Base-by-base conservation (phyloP, 208 protist genomes). In the Trypanosoma cruzi region DNA sequence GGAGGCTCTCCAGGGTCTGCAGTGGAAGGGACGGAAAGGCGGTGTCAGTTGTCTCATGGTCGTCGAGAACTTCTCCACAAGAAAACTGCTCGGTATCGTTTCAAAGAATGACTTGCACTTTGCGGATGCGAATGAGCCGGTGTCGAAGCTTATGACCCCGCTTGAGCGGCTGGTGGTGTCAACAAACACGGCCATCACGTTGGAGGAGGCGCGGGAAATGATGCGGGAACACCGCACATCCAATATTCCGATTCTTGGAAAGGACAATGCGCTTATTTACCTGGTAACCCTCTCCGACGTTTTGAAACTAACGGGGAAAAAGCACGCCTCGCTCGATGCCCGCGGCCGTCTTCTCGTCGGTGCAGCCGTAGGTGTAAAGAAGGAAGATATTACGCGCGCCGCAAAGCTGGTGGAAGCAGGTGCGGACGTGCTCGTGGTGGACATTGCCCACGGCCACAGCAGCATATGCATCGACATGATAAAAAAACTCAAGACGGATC, bases 391-490 rank as follows among this genome's bases (percentile, higher is more conserved):
- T 28, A 75, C 59, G 3, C 82, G 86, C 26, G 89, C 90, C 2
- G 73, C 66, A 11, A 70, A 66, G 20, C 84, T 96, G 13, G 81
- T 96, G 2, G 79, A 92, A 57, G 79, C 75, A 2, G 93, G 93
- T 16, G 82, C 73, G 1, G 90, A 96, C 63, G 90, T 94, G 48
- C 84, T 97, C 4, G 89, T 95, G 18, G 90, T 97, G 32, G 93
- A 97, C 75, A 95, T 97, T 62, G 93, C 93, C 42, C 93, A 97
- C 73, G 93, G 93, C 20, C 93, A 97, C 81, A 94, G 82, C 73
- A 79, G 84, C 57, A 28, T 93, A 13, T 93, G 88, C 72, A 92
- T 95, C 54, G 80, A 95, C 68, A 94, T 97, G 82, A 63, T 97
- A 28, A 67, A 77, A 34, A 55, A 48, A 1, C 86, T 97, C 65